Evolutionary conservation across 345 rosid genomes (phyloP).

Genomic region (Passiflora organensis): DNA sequence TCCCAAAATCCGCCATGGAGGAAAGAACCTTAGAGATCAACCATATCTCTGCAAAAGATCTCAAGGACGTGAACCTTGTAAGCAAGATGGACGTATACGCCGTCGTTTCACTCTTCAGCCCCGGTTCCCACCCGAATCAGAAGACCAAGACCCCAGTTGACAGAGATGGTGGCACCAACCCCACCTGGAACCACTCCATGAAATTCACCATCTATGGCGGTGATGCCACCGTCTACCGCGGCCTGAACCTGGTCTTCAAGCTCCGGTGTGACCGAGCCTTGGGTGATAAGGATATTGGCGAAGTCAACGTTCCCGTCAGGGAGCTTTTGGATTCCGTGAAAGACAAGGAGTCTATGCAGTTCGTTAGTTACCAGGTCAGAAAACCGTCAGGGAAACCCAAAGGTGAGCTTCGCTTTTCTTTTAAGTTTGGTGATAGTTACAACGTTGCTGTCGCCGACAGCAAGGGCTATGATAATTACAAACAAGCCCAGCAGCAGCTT

Average conservation of each 20-base stretch:
- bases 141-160: slow-evolving; percentile 43
- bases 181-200: slow-evolving; percentile 60
- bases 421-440: slow-evolving; percentile 38
- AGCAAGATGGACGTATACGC: slow-evolving; percentile 83
- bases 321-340: slow-evolving; percentile 44
- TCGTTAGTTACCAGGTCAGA: slow-evolving; percentile 61
- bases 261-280: slow-evolving; percentile 63
- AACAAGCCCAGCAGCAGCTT: neutral
- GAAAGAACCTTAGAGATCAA: slow-evolving; percentile 53
- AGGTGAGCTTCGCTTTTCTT: slow-evolving; percentile 65
- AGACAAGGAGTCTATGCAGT: slow-evolving; percentile 26
- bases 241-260: slow-evolving; percentile 46
- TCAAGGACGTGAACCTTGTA: slow-evolving; percentile 61
- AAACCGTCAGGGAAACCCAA: slow-evolving; percentile 61
- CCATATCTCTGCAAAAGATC: slow-evolving; percentile 56
- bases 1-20: slow-evolving; percentile 38
- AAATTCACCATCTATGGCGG: slow-evolving; percentile 40
- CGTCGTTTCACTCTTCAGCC: slow-evolving; percentile 49
- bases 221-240: slow-evolving; percentile 38
- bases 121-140: slow-evolving; percentile 25
- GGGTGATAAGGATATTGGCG: slow-evolving; percentile 66
- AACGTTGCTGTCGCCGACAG: slow-evolving; percentile 1
- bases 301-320: slow-evolving; percentile 63
- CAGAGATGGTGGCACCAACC: slow-evolving; percentile 46
- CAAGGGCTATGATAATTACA: neutral